Base-by-base conservation (phyloP, 331 rosid genomes). In the Pyrus hybrid region DNA sequence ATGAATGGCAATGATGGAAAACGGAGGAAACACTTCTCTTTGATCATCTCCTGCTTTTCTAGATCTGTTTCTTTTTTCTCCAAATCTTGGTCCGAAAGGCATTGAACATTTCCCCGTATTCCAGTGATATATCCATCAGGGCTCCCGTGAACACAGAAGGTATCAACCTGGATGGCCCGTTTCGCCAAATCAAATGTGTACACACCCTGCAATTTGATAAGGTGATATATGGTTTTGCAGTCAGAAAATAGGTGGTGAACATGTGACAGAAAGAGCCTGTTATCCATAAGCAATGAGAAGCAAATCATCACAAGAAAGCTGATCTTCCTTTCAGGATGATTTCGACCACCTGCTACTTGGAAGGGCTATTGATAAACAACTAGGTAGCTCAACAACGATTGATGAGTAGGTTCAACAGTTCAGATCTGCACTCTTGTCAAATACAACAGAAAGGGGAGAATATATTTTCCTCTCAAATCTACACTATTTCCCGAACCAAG, bases 1-100 rank as follows among this genome's bases (percentile, higher is more conserved):
- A 94, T 87, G 82, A 94, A 94, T 16, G 98, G 98, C 81, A 91
- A 47, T 17, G 96, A 91, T 26, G 98, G 98, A 85, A 94, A 94
- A 13, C 93, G 93, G 43, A 94, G 95, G 80, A 20, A 94, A 82
- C 97, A 94, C 84, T 91, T 94, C 86, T 80, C 91, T 80, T 80
- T 90, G 65, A 94, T 86, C 99, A 94, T 94, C 79, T 90, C 92
- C 75, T 71, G 92, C 77, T 60, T 86, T 83, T 92, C 99, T 69
- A 86, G 88, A 1, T 73, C 82, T 7, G 89, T 85, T 67, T 78
- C 91, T 8, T 72, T 88, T 76, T 87, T 85, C 75, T 23, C 84
- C 75, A 84, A 74, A 87, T 92, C 96, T 29, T 75, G 86, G 26
- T 84, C 92, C 20, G 96, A 61, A 79, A 94, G 81, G 85, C 97